These are phyloP conservation scores for Coix lacrymajobi DNA, from an alignment of 176 grass and related monocot genomes.

Conservation along the genomic window DNA sequence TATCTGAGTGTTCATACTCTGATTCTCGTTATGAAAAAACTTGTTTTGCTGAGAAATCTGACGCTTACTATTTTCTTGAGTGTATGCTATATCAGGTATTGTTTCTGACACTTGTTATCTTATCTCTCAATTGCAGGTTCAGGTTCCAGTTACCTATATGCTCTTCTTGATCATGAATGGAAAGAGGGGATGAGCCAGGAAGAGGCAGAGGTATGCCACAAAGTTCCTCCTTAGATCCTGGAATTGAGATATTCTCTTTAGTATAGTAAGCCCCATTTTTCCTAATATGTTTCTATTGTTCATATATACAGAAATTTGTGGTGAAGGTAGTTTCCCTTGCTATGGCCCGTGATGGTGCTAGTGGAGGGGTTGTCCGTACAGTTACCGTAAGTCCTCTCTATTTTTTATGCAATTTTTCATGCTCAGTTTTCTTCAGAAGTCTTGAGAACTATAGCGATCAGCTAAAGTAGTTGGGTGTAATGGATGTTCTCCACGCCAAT, in stretches of 20 bases:
- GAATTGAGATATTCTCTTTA: not conserved
- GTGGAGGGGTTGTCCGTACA: conserved; percentile 84
- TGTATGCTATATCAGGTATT: not conserved
- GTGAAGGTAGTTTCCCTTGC: conserved; percentile 91
- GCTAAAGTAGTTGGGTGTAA: not conserved
- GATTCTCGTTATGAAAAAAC: not conserved
- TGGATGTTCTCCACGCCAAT: not conserved
- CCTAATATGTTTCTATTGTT: conserved; percentile 13
- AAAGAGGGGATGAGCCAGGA: conserved; percentile 88
- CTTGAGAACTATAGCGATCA: not conserved
- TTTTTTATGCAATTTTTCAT: not conserved
- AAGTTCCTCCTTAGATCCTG: not conserved
- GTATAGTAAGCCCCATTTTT: not conserved
- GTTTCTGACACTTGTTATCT: not conserved
- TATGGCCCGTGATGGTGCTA: conserved; percentile 88
- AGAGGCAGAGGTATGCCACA: conserved; percentile 74
- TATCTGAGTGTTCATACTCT: not conserved
- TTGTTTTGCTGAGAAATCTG: not conserved
- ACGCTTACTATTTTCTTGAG: not conserved
- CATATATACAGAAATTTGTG: conserved; percentile 66
- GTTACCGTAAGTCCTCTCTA: conserved; percentile 25
- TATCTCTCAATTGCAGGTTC: conserved; percentile 50
- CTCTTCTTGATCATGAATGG: conserved; percentile 91
- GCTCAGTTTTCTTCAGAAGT: not conserved
- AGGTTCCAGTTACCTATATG: conserved; percentile 88